Conservation (phyloP, 768 basidiomycete species). For the Gautieria morchelliformis region DNA sequence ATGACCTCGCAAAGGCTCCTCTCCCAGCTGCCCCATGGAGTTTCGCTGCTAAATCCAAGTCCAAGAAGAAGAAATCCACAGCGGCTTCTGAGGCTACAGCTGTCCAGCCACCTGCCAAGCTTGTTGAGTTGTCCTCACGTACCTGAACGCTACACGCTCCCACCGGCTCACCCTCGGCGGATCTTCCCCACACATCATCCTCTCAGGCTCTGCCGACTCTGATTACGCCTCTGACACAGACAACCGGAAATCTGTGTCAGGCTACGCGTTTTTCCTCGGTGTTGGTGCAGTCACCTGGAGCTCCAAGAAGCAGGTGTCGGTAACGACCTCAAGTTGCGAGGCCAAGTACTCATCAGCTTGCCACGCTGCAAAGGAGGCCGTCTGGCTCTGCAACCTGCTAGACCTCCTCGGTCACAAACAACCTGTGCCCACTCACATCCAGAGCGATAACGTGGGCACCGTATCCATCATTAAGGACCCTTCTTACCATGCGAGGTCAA, state of each 20-base stretch:
- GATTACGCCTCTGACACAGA: slow-evolving; percentile 23
- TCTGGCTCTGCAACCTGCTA: slow-evolving; percentile 5
- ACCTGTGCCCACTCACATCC: slow-evolving; percentile 12
- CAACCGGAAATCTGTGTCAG: slow-evolving; percentile 24
- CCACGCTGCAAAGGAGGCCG: too few relatives aligned
- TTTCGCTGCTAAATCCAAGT: too few relatives aligned
- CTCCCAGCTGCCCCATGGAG: too few relatives aligned
- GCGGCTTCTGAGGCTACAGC: too few relatives aligned
- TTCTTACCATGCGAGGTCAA: slow-evolving; percentile 25
- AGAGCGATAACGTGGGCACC: slow-evolving; percentile 30
- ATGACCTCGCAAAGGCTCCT: too few relatives aligned
- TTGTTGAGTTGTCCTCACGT: slow-evolving; percentile 7
- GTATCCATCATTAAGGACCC: slow-evolving; percentile 29
- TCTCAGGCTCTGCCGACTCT: slow-evolving; percentile 10
- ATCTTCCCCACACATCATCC: slow-evolving; percentile 1
- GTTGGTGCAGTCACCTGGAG: slow-evolving; percentile 22
- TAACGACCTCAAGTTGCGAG: slow-evolving; percentile 9
- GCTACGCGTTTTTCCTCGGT: slow-evolving; percentile 26
- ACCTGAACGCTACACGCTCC: background rate
- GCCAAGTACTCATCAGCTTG: too few relatives aligned
- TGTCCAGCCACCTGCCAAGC: too few relatives aligned
- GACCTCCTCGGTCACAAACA: slow-evolving; percentile 13
- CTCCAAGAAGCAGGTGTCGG: slow-evolving; percentile 14
- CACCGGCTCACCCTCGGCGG: slow-evolving; percentile 15
- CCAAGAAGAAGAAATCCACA: too few relatives aligned